Conservation (phyloP, 306 rosid genomes). For the Trifolium repens region DNA sequence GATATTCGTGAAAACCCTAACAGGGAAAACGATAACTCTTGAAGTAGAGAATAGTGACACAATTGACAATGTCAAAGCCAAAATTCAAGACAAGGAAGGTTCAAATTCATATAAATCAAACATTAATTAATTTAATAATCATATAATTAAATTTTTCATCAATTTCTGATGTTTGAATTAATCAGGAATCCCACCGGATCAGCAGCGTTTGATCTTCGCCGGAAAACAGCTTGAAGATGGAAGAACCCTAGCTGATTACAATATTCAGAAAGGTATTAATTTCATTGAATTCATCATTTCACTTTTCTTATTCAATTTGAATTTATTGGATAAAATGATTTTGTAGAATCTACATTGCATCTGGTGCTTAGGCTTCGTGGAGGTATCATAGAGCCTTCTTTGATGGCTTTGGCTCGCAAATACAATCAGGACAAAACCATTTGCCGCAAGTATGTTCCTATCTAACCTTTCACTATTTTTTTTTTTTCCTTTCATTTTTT, state of each 20-base stretch:
- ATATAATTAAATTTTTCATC: neutral
- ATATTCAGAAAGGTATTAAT: constrained; percentile 61
- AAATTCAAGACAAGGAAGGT: constrained; percentile 95
- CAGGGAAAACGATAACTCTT: constrained; percentile 83
- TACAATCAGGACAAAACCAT: constrained; percentile 83
- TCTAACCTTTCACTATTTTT: neutral
- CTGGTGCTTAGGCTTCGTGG: constrained; percentile 81
- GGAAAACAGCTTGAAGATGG: constrained; percentile 89
- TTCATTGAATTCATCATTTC: too few relatives aligned
- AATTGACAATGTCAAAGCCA: constrained; percentile 81
- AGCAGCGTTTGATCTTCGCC: constrained; percentile 78
- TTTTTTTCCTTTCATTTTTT: neutral
- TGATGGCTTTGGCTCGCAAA: constrained; percentile 93
- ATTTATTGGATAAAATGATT: neutral
- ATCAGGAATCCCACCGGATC: constrained; percentile 78
- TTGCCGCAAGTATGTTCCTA: constrained; percentile 64
- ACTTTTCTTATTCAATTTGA: neutral
- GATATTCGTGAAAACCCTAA: constrained; percentile 84
- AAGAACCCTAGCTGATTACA: constrained; percentile 77
- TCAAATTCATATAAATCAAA: neutral
- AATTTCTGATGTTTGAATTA: neutral
- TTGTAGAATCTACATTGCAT: constrained; percentile 63
- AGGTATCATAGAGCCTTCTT: constrained; percentile 73
- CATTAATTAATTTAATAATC: neutral
- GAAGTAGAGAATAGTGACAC: constrained; percentile 87